A percentile compares a stretch with the other conserved stretches of the same genome.
Conservation (phyloP, 192 early-diverging fungal species). For the Phlyctochytrium bullatum region DNA sequence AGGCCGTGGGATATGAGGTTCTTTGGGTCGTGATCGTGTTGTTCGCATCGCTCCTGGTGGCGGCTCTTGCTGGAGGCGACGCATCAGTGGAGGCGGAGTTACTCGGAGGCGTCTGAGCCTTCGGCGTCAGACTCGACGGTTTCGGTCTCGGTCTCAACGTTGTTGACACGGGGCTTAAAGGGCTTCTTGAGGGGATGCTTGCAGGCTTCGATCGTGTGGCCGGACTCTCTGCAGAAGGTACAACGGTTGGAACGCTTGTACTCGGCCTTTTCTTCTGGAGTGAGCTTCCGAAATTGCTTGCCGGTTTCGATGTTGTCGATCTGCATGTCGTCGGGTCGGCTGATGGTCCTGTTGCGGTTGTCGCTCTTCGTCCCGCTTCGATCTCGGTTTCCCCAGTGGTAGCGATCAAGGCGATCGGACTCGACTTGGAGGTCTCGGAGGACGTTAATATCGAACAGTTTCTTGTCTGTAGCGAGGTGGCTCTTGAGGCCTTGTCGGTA, state of each 20-base stretch:
- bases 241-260: neutral
- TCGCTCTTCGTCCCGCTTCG: neutral
- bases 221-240: neutral
- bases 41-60: no score
- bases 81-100: no score
- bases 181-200: neutral
- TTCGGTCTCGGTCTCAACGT: no score
- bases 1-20: no score
- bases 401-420: neutral
- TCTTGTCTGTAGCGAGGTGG: no score
- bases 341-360: neutral
- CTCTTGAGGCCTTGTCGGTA: neutral
- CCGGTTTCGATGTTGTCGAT: neutral
- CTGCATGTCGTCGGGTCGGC: neutral
- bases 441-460: no score
- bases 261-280: neutral
- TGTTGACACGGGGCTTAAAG: no score
- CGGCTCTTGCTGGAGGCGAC: no score
- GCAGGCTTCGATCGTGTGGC: neutral
- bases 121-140: no score
- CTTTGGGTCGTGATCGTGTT: no score
- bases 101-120: no score
- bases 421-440: neutral
- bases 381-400: neutral
- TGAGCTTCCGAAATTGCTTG: neutral